Evolutionary conservation across 805 yeast species (phyloP), one percentile per base, ranked within the genome.

Genomic region (Myxozyma neglecta): DNA sequence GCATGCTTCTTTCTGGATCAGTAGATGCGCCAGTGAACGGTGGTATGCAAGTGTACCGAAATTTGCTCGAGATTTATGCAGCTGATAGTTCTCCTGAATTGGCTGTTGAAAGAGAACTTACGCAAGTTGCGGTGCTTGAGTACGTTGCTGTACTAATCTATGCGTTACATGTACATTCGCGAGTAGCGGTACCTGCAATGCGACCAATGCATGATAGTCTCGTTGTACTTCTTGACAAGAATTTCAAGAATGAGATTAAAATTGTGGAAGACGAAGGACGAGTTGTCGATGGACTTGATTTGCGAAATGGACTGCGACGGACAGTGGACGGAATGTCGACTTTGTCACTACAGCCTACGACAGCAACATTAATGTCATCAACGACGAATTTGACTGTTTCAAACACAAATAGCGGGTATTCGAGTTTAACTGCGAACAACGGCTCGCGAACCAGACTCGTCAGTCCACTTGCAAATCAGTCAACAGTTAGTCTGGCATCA

Each of bases 1-100:
- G 72, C 44, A 66, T 73, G 58, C 67, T 67, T 3, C 61, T 73
- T 6, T 69, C 74, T 7, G 97, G 97, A 47, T 89, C 97, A 0
- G 92, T 91, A 57, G 96, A 90, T 72, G 85, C 97, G 0, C 97
- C 97, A 2, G 93, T 90, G 6, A 90, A 90, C 72, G 97, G 97
- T 40, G 97, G 97, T 60, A 89, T 90, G 65, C 89, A 90, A 1
- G 90, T 88, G 71, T 90, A 88, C 74, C 80, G 92, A 58, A 82
- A 82, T 1, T 89, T 90, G 71, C 83, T 88, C 39, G 59, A 59
- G 10, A 11, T 46, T n/a, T 54, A 55, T 44, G 51, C 46, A 24
- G 13, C 51, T 35, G 58, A 58, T 35, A 16, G 32, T n/a, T 11
- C 18, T 13, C 59, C 45, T 14, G 65, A 45, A 40, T 14, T 49